phyloP scores from a whole-genome alignment of 164 flowering plant species.

The Chloranthus sessilifolius region DNA sequence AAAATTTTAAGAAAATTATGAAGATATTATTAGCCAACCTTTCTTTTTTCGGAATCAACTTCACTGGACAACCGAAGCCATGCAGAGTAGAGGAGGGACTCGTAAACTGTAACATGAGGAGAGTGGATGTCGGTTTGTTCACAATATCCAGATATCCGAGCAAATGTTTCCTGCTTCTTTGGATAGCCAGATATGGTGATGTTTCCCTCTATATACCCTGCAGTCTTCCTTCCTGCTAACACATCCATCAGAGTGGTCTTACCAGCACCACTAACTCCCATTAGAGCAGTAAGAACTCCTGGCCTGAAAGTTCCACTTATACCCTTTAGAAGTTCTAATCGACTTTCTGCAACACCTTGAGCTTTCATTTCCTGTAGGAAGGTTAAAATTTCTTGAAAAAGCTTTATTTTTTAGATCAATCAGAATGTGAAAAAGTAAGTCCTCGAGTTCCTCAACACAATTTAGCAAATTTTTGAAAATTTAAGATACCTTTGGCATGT shows the following conservation, averaged over 20 bases:
- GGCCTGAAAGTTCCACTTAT: slow-evolving; percentile 66
- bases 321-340: slow-evolving; percentile 39
- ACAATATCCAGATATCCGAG: slow-evolving; percentile 51
- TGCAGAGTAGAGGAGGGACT: slow-evolving; percentile 40
- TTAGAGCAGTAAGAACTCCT: slow-evolving; percentile 59
- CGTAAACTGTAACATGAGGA: slow-evolving; percentile 41
- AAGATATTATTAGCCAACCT: slow-evolving; percentile 22
- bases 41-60: slow-evolving; percentile 21
- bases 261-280: slow-evolving; percentile 75
- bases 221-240: slow-evolving; percentile 56
- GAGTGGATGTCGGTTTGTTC: slow-evolving; percentile 56
- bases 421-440: background rate
- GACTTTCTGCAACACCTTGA: slow-evolving; percentile 38
- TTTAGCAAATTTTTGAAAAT: background rate
- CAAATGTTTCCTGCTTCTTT: slow-evolving; percentile 59
- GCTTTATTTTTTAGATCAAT: background rate
- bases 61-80: slow-evolving; percentile 45
- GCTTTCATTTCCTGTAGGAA: slow-evolving; percentile 35
- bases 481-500: slow-evolving; percentile 29
- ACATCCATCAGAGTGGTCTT: slow-evolving; percentile 56
- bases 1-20: background rate
- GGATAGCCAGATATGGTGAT: slow-evolving; percentile 54
- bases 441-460: too few relatives aligned
- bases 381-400: background rate
- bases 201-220: slow-evolving; percentile 50